A percentile compares a stretch with the other conserved stretches of the same genome.
Evolutionary conservation across 257 asterid species (phyloP).

Genomic region (Ilex aquifolium): DNA sequence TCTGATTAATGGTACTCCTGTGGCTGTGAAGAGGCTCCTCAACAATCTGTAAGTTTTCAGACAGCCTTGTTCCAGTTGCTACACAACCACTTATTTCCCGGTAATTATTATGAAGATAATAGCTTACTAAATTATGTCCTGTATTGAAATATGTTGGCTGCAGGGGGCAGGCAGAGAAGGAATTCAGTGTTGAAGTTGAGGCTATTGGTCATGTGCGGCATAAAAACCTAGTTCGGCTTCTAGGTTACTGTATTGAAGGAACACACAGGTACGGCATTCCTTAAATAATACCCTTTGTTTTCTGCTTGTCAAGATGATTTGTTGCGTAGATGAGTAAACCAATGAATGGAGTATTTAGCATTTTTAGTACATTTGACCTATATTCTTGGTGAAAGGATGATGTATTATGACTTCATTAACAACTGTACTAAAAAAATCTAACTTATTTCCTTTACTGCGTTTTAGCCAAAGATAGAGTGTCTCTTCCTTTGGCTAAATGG

Average conservation of each 20-base stretch:
- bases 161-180: slow-evolving; percentile 94
- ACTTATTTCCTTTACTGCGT: too few species aligned
- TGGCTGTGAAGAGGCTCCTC: slow-evolving; percentile 81
- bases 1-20: slow-evolving; percentile 56
- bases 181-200: slow-evolving; percentile 84
- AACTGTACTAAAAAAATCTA: too few species aligned
- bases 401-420: too few species aligned
- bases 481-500: too few species aligned
- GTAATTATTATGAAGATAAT: too few species aligned
- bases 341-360: too few species aligned
- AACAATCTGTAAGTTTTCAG: slow-evolving; percentile 62
- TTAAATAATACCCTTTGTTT: neutral
- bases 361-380: too few species aligned
- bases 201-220: slow-evolving; percentile 92
- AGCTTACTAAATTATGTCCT: neutral
- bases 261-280: slow-evolving; percentile 51
- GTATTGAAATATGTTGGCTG: neutral
- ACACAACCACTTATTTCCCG: too few species aligned
- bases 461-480: too few species aligned
- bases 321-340: too few species aligned
- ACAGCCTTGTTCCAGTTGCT: neutral
- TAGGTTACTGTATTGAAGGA: slow-evolving; percentile 90
- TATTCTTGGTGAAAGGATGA: too few species aligned
- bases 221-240: slow-evolving; percentile 75
- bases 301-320: neutral